Percentiles rank a stretch among this genome's conserved stretches.
Conservation (phyloP, 192 early-diverging fungal species). For the Umbelopsis sp. region DNA sequence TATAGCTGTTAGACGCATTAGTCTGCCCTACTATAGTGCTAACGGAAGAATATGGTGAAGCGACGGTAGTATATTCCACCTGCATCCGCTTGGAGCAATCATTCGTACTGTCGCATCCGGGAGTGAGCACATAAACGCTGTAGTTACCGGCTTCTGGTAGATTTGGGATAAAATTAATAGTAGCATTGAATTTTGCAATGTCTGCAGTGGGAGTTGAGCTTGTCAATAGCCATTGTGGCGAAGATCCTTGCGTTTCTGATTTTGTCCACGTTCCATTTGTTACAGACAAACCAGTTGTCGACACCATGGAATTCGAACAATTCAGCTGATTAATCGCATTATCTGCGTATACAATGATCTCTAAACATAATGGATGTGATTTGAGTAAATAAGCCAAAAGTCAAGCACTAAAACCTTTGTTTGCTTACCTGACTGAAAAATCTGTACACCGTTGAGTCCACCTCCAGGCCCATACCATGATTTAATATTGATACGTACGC, state of each 20-base stretch:
- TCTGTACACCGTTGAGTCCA: constrained; percentile 30
- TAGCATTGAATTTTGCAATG: constrained; percentile 12
- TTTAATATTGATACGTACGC: constrained; percentile 53
- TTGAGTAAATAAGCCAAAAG: not conserved
- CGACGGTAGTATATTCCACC: constrained; percentile 22
- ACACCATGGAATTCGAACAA: not conserved
- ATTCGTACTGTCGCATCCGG: constrained; percentile 33
- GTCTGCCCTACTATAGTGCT: constrained; percentile 28
- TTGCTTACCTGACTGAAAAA: constrained; percentile 38
- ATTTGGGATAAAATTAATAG: constrained; percentile 31
- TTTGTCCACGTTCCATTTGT: constrained; percentile 30
- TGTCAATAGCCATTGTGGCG: constrained; percentile 25
- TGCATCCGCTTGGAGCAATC: constrained; percentile 33
- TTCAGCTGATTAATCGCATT: constrained; percentile 1
- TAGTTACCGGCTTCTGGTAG: constrained; percentile 38
- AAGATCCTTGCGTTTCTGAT: constrained; percentile 30
- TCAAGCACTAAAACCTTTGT: not conserved
- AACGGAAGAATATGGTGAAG: constrained; percentile 22
- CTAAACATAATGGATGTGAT: not conserved
- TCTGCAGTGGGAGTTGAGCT: constrained; percentile 14
- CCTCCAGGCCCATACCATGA: constrained; percentile 39
- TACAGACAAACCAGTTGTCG: not conserved
- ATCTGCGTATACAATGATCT: constrained; percentile 5
- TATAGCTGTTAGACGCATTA: constrained; percentile 19
- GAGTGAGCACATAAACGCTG: constrained; percentile 34